These are phyloP conservation scores for Hymenoscyphus salicellus DNA, from an alignment of 2,329 filamentous ascomycete species.

Conservation along the genomic window DNA sequence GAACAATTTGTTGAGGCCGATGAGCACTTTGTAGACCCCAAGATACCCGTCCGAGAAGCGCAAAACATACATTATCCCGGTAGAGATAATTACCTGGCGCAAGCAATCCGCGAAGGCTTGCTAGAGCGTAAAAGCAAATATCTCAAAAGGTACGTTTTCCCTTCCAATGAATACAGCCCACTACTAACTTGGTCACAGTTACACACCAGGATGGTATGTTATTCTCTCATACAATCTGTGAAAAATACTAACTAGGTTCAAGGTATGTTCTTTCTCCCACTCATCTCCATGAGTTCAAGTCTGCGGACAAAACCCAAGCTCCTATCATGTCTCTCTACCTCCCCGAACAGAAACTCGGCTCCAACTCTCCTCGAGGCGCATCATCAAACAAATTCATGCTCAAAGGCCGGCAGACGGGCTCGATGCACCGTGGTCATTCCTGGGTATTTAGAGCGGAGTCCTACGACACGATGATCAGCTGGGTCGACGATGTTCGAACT, in stretches of 20 bases:
- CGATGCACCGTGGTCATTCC: constrained; percentile 79
- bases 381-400: constrained; percentile 97
- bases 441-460: constrained; percentile 71
- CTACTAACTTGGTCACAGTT: constrained; percentile 8
- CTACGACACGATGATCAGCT: constrained; percentile 94
- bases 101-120: constrained; percentile 85
- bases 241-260: constrained; percentile 8
- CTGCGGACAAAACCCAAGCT: constrained; percentile 85
- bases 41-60: constrained; percentile 70
- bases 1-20: constrained; percentile 73
- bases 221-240: not conserved
- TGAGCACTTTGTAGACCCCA: constrained; percentile 83
- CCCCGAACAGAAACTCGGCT: constrained; percentile 91
- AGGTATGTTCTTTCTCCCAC: constrained; percentile 96
- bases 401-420: constrained; percentile 89
- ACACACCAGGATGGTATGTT: constrained; percentile 68
- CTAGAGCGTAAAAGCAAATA: constrained; percentile 99
- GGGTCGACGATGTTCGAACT: constrained; percentile 77
- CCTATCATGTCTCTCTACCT: constrained; percentile 96
- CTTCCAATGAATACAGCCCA: constrained; percentile 9
- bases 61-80: constrained; percentile 90
- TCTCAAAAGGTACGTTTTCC: constrained; percentile 64
- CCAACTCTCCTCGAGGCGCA: constrained; percentile 76
- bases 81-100: constrained; percentile 72
- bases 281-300: constrained; percentile 98